Conservation (phyloP, 2,329 filamentous ascomycete genomes). For the Bipolaris bicolor region DNA sequence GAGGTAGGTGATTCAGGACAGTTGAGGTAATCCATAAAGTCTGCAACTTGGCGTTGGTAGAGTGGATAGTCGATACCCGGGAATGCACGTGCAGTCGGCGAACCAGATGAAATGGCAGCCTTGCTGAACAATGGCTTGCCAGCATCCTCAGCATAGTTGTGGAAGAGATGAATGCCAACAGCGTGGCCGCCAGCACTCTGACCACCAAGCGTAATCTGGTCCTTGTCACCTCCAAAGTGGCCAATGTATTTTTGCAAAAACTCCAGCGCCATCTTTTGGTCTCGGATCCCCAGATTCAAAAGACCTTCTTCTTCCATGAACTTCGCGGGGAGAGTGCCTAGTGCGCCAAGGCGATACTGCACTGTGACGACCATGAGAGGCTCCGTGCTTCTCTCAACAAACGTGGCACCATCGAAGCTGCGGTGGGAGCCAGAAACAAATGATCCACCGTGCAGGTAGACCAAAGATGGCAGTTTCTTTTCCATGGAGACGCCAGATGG, state of each 20-base stretch:
- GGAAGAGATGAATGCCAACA: conserved; percentile 46
- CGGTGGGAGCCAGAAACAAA: conserved; percentile 40
- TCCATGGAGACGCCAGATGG: conserved; percentile 33
- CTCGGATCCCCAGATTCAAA: conserved; percentile 43
- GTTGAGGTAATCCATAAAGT: conserved; percentile 40
- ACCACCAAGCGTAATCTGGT: conserved; percentile 50
- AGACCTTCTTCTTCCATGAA: conserved; percentile 44
- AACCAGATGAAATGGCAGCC: conserved; percentile 44
- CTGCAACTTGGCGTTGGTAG: conserved; percentile 37
- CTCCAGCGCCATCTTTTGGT: conserved; percentile 42
- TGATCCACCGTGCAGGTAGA: conserved; percentile 41
- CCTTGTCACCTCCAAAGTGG: conserved; percentile 49
- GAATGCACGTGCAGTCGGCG: conserved; percentile 46
- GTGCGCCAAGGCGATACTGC: conserved; percentile 45
- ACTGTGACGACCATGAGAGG: conserved; percentile 45
- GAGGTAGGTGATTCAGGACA: conserved; percentile 33
- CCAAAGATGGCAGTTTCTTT: conserved; percentile 40
- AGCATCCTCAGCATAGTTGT: conserved; percentile 43
- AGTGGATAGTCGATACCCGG: conserved; percentile 41
- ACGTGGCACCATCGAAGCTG: conserved; percentile 44
- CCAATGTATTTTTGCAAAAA: conserved; percentile 51
- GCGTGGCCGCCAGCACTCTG: conserved; percentile 50
- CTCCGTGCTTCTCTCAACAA: conserved; percentile 39
- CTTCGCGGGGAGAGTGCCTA: conserved; percentile 43
- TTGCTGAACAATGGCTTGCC: conserved; percentile 42